Evolutionary conservation across 768 basidiomycete genomes (phyloP).

Genomic region (Amyloporia xantha): DNA sequence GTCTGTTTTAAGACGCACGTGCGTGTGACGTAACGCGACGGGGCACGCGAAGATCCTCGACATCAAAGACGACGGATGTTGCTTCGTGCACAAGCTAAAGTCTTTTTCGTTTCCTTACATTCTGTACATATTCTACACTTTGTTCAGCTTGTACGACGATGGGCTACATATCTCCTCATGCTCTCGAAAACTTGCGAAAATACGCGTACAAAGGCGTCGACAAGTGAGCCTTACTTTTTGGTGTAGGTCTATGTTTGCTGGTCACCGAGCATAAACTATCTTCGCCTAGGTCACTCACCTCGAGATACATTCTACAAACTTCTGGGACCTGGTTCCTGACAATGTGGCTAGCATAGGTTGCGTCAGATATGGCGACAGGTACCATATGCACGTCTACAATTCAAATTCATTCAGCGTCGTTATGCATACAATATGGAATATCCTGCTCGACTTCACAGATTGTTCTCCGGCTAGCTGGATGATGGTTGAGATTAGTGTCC

Average conservation of each 20-base stretch:
- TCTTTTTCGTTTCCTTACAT: not conserved
- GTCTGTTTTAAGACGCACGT: constrained; percentile 13
- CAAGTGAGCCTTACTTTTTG: constrained; percentile 43
- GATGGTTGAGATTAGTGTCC: no score
- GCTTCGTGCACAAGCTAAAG: not conserved
- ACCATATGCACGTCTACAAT: no score
- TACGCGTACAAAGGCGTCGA: constrained; percentile 81
- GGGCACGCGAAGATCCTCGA: not conserved
- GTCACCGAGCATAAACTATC: not conserved
- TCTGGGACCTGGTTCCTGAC: constrained; percentile 93
- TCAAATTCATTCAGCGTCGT: no score
- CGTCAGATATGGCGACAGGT: constrained; percentile 91
- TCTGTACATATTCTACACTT: not conserved
- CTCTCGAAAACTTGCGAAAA: constrained; percentile 68
- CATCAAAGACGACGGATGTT: not conserved
- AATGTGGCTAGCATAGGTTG: constrained; percentile 76
- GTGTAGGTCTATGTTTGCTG: not conserved
- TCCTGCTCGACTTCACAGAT: no score
- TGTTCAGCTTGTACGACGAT: constrained; percentile 28
- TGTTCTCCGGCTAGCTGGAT: no score
- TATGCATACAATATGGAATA: no score
- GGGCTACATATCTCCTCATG: constrained; percentile 58
- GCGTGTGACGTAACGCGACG: constrained; percentile 18
- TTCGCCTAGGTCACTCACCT: constrained; percentile 57
- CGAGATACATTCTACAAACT: constrained; percentile 69